Evolutionary conservation across 139 green algal species (phyloP), one percentile per base, ranked within the genome.

Genomic region (Trebouxia sp.): DNA sequence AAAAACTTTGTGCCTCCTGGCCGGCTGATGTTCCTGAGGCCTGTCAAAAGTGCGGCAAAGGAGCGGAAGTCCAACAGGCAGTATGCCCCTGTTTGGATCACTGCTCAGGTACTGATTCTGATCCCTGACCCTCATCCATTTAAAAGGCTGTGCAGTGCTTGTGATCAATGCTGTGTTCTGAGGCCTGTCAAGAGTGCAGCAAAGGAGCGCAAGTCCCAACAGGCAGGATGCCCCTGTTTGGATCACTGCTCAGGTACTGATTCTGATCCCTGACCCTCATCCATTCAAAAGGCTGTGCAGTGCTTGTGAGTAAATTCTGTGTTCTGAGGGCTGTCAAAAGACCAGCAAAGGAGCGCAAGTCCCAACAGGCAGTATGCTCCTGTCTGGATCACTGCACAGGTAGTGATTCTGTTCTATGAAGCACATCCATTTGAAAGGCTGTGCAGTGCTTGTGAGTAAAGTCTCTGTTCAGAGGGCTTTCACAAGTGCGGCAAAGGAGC

Each of bases 1-100:
- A 70, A 78, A 6, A 10, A 67, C 35, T 86, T 84, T 26, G 45
- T 78, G 35, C 70, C 75, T 2, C 78, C 83, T 3, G 78, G 78
- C 7, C 77, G 83, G 22, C 45, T 86, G 12, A 83, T 86, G 83
- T 81, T 82, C 43, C 79, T 86, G 72, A 80, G 78, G n/a, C 83
- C 83, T 0, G 24, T 83, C 38, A 86, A 86, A 58, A 42, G 12
- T 1, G 41, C 12, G 14, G 20, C 37, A 20, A 43, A 79, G 55
- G n/a, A 35, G 10, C 48, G 38, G 17, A 30, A 26, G 9, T 39
- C 41, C 28, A 47, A 48, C 22, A 37, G 65, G 26, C 43, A 65
- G 51, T 85, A 83, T 51, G 48, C 75, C 12, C 20, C 82, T 37
- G 82, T 85, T 15, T 85, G 82, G 82, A 74, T 82, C 38, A 66